Conservation (phyloP, 495 filamentous ascomycete genomes). For the Pyrenula massariospora region DNA sequence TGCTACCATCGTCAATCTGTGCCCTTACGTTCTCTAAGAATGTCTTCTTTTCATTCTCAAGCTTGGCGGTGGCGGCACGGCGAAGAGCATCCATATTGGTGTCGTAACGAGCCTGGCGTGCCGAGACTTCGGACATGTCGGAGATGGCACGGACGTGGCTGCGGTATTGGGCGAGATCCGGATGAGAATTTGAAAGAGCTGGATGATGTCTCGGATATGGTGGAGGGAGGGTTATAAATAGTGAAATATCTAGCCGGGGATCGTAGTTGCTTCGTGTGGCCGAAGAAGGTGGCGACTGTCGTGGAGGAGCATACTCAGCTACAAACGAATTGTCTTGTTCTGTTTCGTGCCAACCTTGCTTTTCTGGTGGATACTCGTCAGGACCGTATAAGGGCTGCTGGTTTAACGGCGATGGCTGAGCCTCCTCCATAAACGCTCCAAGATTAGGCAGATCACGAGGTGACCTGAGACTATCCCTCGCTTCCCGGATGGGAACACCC, state of each 20-base stretch:
- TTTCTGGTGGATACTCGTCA: conserved; percentile 76
- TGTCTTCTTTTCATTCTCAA: conserved; percentile 34
- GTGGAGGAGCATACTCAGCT: conserved; percentile 1
- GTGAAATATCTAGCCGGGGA: conserved; percentile 69
- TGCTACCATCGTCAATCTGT: conserved; percentile 60
- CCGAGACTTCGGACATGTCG: conserved; percentile 61
- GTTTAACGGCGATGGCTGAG: conserved; percentile 17
- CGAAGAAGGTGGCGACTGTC: conserved; percentile 12
- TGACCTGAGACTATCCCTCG: conserved; percentile 58
- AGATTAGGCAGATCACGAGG: conserved; percentile 23
- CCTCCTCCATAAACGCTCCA: conserved; percentile 15
- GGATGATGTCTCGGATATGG: conserved; percentile 90
- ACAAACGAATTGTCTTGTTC: conserved; percentile 8
- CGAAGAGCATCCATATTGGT: conserved; percentile 23
- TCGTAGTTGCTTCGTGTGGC: conserved; percentile 1
- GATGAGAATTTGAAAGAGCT: conserved; percentile 91
- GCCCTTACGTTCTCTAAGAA: conserved; percentile 56
- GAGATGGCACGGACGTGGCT: conserved; percentile 62
- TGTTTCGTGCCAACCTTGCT: conserved; percentile 65
- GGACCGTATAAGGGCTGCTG: conserved; percentile 27
- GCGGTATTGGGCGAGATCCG: conserved; percentile 68
- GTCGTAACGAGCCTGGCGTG: conserved; percentile 49
- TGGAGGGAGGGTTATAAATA: conserved; percentile 83
- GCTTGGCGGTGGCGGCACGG: conserved; percentile 25
- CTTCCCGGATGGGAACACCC: conserved; percentile 62